A percentile compares a stretch with the other conserved stretches of the same genome.
phyloP scores from a whole-genome alignment of 2,329 filamentous ascomycete genomes.

The Raffaelea deltoideospora region DNA sequence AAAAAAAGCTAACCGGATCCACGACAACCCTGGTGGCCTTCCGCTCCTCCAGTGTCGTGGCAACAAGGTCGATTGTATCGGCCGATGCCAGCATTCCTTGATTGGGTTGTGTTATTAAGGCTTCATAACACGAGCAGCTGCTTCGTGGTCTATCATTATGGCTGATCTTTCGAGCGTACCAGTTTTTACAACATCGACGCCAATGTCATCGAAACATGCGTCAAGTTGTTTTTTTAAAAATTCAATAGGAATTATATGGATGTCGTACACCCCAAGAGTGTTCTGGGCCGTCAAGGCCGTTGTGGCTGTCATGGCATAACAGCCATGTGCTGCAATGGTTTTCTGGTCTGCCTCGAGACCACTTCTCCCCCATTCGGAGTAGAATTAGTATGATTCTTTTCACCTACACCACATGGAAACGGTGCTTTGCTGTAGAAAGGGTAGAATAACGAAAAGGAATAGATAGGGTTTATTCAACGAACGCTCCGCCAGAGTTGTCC shows the following conservation, averaged over 20 bases:
- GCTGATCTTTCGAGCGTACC: conserved; percentile 34
- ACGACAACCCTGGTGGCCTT: conserved; percentile 46
- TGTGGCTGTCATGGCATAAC: conserved; percentile 92
- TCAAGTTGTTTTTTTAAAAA: conserved; percentile 81
- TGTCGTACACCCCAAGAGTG: conserved; percentile 66
- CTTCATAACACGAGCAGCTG: not conserved
- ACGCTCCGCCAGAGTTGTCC: conserved; percentile 83
- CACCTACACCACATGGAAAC: too few relatives aligned
- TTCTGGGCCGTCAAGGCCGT: conserved; percentile 95
- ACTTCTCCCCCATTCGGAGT: conserved; percentile 26
- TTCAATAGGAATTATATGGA: conserved; percentile 61
- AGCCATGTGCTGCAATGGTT: conserved; percentile 78
- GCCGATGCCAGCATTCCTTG: conserved; percentile 70
- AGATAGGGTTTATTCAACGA: too few relatives aligned
- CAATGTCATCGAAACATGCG: conserved; percentile 69
- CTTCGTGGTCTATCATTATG: not conserved
- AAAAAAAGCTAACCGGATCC: conserved; percentile 46
- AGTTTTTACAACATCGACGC: conserved; percentile 81
- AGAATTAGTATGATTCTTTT: not conserved
- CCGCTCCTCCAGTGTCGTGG: conserved; percentile 44
- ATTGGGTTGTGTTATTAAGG: not conserved
- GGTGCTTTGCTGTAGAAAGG: too few relatives aligned
- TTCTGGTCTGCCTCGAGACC: conserved; percentile 94
- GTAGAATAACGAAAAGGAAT: not conserved
- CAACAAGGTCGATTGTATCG: conserved; percentile 53